Evolutionary conservation across 208 protist genomes (phyloP), one percentile per base, ranked within the genome.

Genomic region (Zelonia costaricensis): DNA sequence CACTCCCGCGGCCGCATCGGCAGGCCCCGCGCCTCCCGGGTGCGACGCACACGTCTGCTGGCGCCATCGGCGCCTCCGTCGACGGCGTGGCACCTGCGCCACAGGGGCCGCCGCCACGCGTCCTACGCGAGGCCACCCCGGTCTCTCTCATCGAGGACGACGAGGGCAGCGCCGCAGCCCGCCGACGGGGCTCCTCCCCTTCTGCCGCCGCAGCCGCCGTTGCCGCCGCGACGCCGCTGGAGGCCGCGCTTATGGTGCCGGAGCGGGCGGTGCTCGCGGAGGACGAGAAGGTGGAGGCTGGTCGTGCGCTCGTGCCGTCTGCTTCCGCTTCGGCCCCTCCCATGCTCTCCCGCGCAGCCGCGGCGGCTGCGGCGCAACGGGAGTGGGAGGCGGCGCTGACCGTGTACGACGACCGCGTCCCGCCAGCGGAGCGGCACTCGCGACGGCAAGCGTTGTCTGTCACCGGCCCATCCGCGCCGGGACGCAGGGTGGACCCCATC

Each of bases 371-470:
- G 10, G 30, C 35, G 10, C 65, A 60, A 42, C 57, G 65, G 22
- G 31, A 72, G 38, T 33, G 49, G 20, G 65, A 72, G 57, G 57
- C 65, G 0, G 48, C 48, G 3, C 35, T 72, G 13, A 35, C 65
- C 8, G 60, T 72, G 23, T 64, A 72, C 39, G 65, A 72, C 38
- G 65, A 72, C 46, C 57, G 65, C 22, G 65, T 72, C 31, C 65
- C 65, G 4, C 65, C 65, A 27, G 48, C 27, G 13, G 10, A 39
- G 51, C 39, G 35, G 43, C 58, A 51, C 18, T 52, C 35, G 8
- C 39, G 51, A 33, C 27, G 39, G 8, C 36, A 56, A 35, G 54
- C 54, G 45, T 18, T 55, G 53, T 23, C 45, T 8, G n/a, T 56
- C 25, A 27, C 52, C 5, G 22, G 22, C 18, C 18, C 16, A 57